These are phyloP conservation scores for Solanum medicagineum DNA, from an alignment of 257 asterid species.

Conservation along the genomic window DNA sequence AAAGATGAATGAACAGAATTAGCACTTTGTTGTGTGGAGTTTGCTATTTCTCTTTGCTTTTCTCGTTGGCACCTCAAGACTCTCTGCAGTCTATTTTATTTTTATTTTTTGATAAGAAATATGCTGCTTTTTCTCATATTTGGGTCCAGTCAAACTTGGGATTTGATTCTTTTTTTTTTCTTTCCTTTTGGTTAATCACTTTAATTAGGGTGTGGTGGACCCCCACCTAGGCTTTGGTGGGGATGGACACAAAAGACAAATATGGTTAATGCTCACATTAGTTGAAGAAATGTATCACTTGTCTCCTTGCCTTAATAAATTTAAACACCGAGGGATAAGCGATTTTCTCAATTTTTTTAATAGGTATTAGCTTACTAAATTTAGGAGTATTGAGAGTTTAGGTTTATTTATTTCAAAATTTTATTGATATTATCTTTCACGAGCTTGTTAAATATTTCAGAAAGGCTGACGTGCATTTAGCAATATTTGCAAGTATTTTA, in stretches of 20 bases:
- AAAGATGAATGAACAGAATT: constrained; percentile 1
- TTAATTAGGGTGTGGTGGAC: neutral
- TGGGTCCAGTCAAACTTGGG: constrained; percentile 71
- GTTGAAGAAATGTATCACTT: neutral
- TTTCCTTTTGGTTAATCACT: neutral
- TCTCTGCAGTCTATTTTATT: neutral
- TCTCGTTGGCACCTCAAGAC: neutral
- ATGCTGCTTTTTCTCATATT: constrained; percentile 11
- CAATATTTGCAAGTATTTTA: too few species aligned
- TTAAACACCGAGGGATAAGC: too few species aligned
- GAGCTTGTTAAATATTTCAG: too few species aligned
- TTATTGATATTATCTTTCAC: too few species aligned
- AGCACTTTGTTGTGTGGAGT: neutral
- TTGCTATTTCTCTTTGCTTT: neutral
- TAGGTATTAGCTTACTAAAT: too few species aligned
- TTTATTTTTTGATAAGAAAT: neutral
- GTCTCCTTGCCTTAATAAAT: neutral
- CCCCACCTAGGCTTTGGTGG: neutral
- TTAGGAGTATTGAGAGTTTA: too few species aligned
- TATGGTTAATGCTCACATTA: neutral
- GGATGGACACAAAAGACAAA: neutral
- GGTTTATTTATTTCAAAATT: too few species aligned
- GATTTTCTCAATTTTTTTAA: too few species aligned
- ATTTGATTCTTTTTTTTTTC: constrained; percentile 32
- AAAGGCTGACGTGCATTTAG: too few species aligned